These are phyloP conservation scores for Cryphonectria nitschkei DNA, from an alignment of 2,329 filamentous ascomycete species.

Conservation along the genomic window DNA sequence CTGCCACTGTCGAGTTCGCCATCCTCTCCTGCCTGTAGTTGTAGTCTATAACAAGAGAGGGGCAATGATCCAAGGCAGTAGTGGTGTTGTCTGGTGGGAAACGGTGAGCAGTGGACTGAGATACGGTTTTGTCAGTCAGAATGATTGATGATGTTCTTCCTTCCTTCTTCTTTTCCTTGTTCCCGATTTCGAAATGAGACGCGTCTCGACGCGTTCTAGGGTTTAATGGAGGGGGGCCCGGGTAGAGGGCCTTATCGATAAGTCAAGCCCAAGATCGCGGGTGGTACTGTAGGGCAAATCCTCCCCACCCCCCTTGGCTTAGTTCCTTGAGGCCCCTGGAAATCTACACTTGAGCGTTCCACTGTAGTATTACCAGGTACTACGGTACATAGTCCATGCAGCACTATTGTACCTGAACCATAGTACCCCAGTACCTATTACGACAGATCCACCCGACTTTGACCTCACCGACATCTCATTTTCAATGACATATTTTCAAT, in stretches of 20 bases:
- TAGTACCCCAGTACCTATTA: neutral
- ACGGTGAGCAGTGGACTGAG: neutral
- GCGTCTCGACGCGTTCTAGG: slow-evolving; percentile 23
- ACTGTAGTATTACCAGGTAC: neutral
- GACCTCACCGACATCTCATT: slow-evolving; percentile 13
- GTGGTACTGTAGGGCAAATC: neutral
- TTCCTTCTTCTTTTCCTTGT: neutral
- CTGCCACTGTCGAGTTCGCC: slow-evolving; percentile 44
- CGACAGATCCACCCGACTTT: neutral
- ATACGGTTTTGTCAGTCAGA: neutral
- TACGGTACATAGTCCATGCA: neutral
- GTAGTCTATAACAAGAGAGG: neutral
- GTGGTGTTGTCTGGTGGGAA: too few species aligned
- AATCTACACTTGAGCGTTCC: neutral
- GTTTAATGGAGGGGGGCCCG: neutral
- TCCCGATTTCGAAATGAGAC: slow-evolving; percentile 14
- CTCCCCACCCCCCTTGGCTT: neutral
- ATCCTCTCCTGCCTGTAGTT: slow-evolving; percentile 34
- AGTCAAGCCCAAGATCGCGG: neutral
- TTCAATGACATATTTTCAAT: slow-evolving; percentile 1
- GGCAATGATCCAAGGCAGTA: neutral
- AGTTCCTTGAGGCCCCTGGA: neutral
- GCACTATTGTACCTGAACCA: neutral
- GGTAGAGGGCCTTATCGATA: neutral
- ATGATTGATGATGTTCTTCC: neutral